Percentiles rank a stretch among this genome's conserved stretches.
phyloP scores from a whole-genome alignment of 768 basidiomycete species.

The Tulasnella sp. region DNA sequence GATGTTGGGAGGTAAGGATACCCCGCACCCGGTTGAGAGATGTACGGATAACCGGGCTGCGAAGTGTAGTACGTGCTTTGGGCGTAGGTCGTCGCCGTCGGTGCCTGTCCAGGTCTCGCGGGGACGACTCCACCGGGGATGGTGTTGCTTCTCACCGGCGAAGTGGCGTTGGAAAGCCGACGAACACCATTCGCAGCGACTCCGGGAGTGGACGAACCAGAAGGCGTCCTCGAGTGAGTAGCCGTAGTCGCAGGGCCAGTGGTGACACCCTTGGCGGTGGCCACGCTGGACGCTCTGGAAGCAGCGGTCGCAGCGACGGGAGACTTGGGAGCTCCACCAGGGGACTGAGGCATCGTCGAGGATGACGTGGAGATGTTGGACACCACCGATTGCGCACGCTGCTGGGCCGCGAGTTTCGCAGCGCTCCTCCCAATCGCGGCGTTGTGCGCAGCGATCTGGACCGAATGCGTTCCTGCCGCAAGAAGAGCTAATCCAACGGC shows the following conservation, averaged over 20 bases:
- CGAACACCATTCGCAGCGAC: not conserved
- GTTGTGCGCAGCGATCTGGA: slow-evolving; percentile 34
- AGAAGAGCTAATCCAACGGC: slow-evolving; percentile 80
- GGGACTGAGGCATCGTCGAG: not conserved
- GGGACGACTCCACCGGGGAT: not conserved
- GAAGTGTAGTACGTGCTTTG: not conserved
- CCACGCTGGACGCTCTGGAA: not conserved
- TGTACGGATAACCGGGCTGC: slow-evolving; percentile 25
- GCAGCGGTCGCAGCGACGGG: not conserved
- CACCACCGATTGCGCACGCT: not conserved
- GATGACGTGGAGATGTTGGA: slow-evolving; percentile 8
- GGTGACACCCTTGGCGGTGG: not conserved
- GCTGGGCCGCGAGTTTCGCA: not conserved
- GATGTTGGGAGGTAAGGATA: slow-evolving; percentile 23
- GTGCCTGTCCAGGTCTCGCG: slow-evolving; percentile 1
- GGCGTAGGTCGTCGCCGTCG: not conserved
- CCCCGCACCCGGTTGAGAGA: slow-evolving; percentile 3
- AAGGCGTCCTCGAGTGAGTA: slow-evolving; percentile 4
- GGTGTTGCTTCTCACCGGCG: not conserved
- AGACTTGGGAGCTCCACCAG: slow-evolving; percentile 20
- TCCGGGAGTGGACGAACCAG: not conserved
- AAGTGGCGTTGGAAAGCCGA: slow-evolving; percentile 3
- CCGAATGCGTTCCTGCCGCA: slow-evolving; percentile 49
- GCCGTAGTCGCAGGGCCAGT: not conserved
- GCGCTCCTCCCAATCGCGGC: slow-evolving; percentile 19